Conservation (phyloP, 768 basidiomycete genomes). For the Pisolithus sp. region DNA sequence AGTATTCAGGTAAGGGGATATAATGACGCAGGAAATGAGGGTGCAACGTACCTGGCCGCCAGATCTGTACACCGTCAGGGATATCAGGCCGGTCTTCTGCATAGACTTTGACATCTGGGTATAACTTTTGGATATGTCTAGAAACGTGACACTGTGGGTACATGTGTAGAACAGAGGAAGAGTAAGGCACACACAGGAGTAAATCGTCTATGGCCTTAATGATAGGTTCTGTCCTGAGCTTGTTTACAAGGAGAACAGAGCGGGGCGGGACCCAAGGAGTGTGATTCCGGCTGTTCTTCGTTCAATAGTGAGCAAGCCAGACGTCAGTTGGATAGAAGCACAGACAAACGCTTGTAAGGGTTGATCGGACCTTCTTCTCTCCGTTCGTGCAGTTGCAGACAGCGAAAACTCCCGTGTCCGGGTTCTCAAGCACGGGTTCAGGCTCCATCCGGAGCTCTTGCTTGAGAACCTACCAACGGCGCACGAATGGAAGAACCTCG, state of each 20-base stretch:
- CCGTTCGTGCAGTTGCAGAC: background rate
- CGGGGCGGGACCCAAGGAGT: slow-evolving; percentile 35
- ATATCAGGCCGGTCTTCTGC: slow-evolving; percentile 63
- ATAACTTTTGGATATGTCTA: slow-evolving; percentile 53
- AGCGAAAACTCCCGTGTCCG: background rate
- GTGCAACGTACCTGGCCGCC: slow-evolving; percentile 51
- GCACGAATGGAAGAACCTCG: background rate
- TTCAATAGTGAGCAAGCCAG: background rate
- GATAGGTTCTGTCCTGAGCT: slow-evolving; percentile 71
- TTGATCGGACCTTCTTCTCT: background rate
- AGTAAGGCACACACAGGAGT: slow-evolving; percentile 44
- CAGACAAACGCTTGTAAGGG: background rate
- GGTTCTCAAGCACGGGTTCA: background rate
- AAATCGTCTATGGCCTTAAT: slow-evolving; percentile 71
- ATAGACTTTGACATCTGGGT: slow-evolving; percentile 58
- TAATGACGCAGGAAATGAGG: background rate
- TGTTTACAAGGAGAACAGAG: slow-evolving; percentile 73
- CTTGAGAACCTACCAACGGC: background rate
- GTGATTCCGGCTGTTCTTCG: background rate
- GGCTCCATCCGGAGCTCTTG: background rate
- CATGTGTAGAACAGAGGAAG: background rate
- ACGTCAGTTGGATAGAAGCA: background rate
- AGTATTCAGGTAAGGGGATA: background rate
- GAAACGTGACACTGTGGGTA: slow-evolving; percentile 2
- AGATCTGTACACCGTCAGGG: slow-evolving; percentile 56